Base-by-base conservation (phyloP, 1,284 basidiomycete species). In the Lignosus rhinocerotis region DNA sequence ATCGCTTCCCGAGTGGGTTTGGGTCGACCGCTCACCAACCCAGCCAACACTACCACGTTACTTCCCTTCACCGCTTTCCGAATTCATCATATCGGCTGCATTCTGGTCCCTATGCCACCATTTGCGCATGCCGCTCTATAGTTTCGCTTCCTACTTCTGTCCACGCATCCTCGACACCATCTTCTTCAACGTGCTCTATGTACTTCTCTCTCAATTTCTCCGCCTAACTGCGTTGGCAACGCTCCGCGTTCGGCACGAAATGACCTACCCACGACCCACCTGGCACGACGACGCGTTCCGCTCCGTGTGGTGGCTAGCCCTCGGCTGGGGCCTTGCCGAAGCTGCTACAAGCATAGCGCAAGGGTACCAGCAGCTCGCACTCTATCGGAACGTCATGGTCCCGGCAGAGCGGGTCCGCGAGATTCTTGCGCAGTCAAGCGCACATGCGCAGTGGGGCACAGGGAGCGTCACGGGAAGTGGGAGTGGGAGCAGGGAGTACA, bases 251-350 rank as follows among this genome's bases (percentile, higher is more conserved):
- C 78, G 77, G 16, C 76, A 79, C 57, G 70, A 76, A 63, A 79
- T 80, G 70, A 71, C 72, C 30, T 71, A 68, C 60, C 67, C 75
- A 53, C 69, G 69, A 33, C 80, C 85, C 34, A 84, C 78, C 9
- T 86, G 80, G 74, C 75, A 72, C 51, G 84, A 89, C 64, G 71
- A 76, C 0, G 80, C 82, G 2, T 92, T 92, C 73, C 70, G 73
- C 19, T 78, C 82, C 25, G 82, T 87, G 6, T 91, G 90, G 88
- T 90, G 86, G 85, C 72, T 88, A 31, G 85, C 85, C 2, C 74
- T 92, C 2, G 87, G 87, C 0, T 89, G 86, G 82, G 85, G 86
- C 14, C 72, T 80, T 6, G 85, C 84, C 7, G 90, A 90, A 64
- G 84, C 85, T 6, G 65, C 80, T 17, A 82, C 84, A 2, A 82